Conservation (phyloP, 371 early-diverging fungal species). For the Chytridium lagenaria region DNA sequence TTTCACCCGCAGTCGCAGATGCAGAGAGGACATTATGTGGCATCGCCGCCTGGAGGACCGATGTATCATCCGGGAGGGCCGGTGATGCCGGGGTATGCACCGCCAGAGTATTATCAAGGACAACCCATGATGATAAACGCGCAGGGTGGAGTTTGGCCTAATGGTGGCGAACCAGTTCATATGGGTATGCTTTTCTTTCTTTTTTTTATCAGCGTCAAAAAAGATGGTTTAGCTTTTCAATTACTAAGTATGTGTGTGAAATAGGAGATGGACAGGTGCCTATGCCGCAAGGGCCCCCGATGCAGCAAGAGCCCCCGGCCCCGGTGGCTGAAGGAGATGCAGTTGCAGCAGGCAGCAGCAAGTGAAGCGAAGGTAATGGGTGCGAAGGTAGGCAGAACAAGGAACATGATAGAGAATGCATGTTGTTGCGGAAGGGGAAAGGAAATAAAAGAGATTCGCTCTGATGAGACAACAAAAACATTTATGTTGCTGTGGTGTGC, state of each 20-base stretch:
- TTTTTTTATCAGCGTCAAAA: background rate
- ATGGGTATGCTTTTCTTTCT: background rate
- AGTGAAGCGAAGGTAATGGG: too few relatives aligned
- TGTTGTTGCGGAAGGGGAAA: background rate
- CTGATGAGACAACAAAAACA: background rate
- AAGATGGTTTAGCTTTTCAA: background rate
- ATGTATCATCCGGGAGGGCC: constrained; percentile 18
- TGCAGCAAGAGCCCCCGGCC: background rate
- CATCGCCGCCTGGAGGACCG: background rate
- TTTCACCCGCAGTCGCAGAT: background rate
- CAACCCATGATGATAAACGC: background rate
- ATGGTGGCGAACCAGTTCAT: constrained; percentile 1
- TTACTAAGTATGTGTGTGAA: too few relatives aligned
- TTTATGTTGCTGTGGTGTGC: too few relatives aligned
- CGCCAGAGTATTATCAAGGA: constrained; percentile 10
- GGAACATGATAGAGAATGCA: background rate
- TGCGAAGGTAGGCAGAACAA: too few relatives aligned
- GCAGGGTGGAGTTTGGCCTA: constrained; percentile 9
- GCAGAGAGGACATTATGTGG: background rate
- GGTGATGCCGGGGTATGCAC: constrained; percentile 9
- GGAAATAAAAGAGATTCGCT: background rate
- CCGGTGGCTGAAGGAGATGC: background rate
- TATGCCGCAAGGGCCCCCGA: background rate
- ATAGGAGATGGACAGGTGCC: background rate
- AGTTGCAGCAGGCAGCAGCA: background rate